Evolutionary conservation across 169 alveolate genomes (phyloP), one percentile per base, ranked within the genome.

Genomic region (Perkinsus marinus): DNA sequence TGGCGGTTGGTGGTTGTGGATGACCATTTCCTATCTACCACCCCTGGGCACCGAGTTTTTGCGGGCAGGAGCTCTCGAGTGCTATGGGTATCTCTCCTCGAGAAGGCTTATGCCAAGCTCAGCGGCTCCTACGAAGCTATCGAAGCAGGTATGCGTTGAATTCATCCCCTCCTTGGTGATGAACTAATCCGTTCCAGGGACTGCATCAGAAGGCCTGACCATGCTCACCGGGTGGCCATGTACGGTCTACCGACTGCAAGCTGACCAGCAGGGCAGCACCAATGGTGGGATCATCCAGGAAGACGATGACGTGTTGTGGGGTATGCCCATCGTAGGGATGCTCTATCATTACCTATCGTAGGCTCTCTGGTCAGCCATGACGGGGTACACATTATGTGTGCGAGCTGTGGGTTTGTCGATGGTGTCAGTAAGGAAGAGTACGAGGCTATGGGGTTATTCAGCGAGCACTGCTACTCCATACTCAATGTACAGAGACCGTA

Each of bases 101-200:
- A 92, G 41, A 92, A 92, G 92, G 93, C 94, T 17, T 92, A 92
- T 68, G 94, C 94, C 37, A 92, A 92, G 90, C 91, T 92, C 22
- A 90, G 46, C 41, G 94, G 94, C 30, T 92, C 93, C 6, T 92
- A 92, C 91, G 94, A 92, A 43, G 94, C 93, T 34, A 46, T 92
- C 30, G 91, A 57, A 57, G 79, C 79, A 57, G 79, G 79, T 57
- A 57, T 2, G 79, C 34, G 30, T 10, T 17, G 17, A 10, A 10
- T 17, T 17, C 68, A 43, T 43, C 68, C 9, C 17, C 68, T 43
- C 26, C 68, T 17, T 43, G 26, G 68, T 57, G 37, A 6, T 13
- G 34, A 7, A 57, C 79, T 57, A n/a, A n/a, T n/a, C n/a, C n/a
- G 26, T 43, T 17, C 68, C 79, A 57, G 79, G 79, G 22, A 57